Percentiles rank a stretch among this genome's conserved stretches.
Evolutionary conservation across 2,329 filamentous ascomycete species (phyloP).

Genomic region (Cercospora zeae-maydis): DNA sequence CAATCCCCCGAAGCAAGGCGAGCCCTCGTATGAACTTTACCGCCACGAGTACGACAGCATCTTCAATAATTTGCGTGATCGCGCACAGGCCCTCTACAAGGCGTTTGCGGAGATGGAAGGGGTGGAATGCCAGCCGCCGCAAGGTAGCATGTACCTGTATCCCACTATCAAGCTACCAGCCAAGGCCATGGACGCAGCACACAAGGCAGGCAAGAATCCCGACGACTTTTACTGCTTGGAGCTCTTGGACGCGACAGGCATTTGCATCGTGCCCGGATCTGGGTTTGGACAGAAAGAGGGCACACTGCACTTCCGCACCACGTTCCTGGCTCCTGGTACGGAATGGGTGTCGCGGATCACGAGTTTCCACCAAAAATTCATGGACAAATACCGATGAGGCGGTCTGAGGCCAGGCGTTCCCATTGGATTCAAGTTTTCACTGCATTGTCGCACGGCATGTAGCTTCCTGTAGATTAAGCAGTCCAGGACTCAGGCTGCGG

Average conservation of each 20-base stretch:
- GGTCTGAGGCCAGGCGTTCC: neutral
- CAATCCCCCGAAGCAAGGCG: conserved; percentile 81
- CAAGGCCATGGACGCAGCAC: conserved; percentile 73
- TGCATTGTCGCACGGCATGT: neutral
- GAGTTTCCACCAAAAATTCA: conserved; percentile 88
- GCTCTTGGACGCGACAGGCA: conserved; percentile 86
- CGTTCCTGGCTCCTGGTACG: conserved; percentile 91
- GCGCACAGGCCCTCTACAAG: conserved; percentile 80
- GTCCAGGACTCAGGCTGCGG: neutral
- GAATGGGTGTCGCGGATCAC: conserved; percentile 87
- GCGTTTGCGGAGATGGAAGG: conserved; percentile 95
- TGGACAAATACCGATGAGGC: conserved; percentile 66
- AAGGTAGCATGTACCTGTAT: conserved; percentile 99
- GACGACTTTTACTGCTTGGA: conserved; percentile 95
- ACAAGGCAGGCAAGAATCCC: conserved; percentile 65
- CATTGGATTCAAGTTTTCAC: neutral
- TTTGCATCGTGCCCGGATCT: conserved; percentile 87
- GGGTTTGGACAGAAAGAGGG: conserved; percentile 93
- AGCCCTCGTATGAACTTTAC: conserved; percentile 82
- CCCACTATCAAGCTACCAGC: conserved; percentile 78
- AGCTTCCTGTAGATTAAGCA: neutral
- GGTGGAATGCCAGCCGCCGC: conserved; percentile 81
- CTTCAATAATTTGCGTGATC: conserved; percentile 70
- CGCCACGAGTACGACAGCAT: conserved; percentile 80
- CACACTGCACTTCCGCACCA: conserved; percentile 91